These are phyloP conservation scores for Pseudotsuga menziesii DNA, from an alignment of 75 land plant genomes.

Conservation along the genomic window DNA sequence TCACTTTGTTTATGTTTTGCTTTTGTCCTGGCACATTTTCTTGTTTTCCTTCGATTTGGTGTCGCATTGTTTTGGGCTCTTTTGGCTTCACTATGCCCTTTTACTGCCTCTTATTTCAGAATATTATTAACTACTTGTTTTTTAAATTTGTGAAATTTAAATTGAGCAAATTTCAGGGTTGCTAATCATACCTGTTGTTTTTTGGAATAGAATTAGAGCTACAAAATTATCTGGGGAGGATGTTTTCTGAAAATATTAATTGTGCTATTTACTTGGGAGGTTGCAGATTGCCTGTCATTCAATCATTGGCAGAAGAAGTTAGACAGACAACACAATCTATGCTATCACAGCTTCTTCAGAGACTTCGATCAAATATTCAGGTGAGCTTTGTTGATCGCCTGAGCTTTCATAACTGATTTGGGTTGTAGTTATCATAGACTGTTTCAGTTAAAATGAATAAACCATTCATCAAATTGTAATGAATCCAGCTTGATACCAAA, in stretches of 20 bases:
- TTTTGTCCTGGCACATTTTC: not conserved
- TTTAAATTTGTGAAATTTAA: too few species aligned
- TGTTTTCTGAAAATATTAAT: not conserved
- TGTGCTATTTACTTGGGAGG: not conserved
- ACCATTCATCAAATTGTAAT: not conserved
- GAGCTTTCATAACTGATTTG: not conserved
- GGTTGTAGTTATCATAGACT: not conserved
- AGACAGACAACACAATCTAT: conserved; percentile 90
- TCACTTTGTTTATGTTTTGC: not conserved
- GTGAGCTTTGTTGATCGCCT: conserved; percentile 18
- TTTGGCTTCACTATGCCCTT: not conserved
- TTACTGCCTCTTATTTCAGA: conserved; percentile 7
- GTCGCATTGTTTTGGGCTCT: conserved; percentile 3
- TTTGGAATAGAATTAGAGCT: conserved; percentile 11
- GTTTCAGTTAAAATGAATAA: not conserved
- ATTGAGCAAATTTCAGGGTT: too few species aligned
- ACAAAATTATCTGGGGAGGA: not conserved
- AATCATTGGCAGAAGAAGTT: conserved; percentile 81
- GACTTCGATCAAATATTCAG: conserved; percentile 94
- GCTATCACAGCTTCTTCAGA: conserved; percentile 92
- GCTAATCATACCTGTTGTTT: not conserved
- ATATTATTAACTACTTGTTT: not conserved
- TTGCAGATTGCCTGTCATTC: conserved; percentile 87
- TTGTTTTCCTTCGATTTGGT: conserved; percentile 6
- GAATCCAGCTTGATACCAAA: not conserved